phyloP scores from a whole-genome alignment of 1,139 yeast species.

The Kodamaea fungicola region DNA sequence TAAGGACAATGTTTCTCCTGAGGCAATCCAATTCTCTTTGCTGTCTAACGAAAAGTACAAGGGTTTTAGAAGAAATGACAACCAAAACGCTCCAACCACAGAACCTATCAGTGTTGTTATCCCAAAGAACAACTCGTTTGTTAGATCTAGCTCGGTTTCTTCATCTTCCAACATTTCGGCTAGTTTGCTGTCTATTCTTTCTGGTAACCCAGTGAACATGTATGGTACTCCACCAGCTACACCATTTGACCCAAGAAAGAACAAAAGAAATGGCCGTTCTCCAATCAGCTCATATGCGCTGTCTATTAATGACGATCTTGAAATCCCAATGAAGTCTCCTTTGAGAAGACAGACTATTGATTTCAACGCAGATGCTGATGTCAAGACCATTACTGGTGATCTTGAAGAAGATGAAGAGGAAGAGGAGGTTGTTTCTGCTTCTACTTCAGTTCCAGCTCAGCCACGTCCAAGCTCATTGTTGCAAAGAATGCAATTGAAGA shows the following conservation, averaged over 20 bases:
- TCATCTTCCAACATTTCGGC: constrained; percentile 13
- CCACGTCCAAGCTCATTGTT: constrained; percentile 7
- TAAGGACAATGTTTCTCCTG: not conserved
- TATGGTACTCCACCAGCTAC: constrained; percentile 12
- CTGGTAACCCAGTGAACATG: constrained; percentile 13
- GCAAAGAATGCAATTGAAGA: constrained; percentile 10
- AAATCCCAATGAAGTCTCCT: constrained; percentile 13
- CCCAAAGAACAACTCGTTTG: constrained; percentile 13
- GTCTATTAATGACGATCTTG: constrained; percentile 12
- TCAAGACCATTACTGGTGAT: constrained; percentile 3
- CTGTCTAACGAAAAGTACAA: constrained; percentile 36
- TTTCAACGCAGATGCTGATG: constrained; percentile 7
- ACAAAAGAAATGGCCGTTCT: constrained; percentile 13
- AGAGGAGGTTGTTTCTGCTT: constrained; percentile 4
- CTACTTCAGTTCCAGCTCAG: constrained; percentile 1
- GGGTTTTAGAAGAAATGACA: constrained; percentile 44
- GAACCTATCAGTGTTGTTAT: constrained; percentile 27
- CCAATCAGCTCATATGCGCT: constrained; percentile 11
- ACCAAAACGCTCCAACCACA: constrained; percentile 18
- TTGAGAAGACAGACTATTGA: constrained; percentile 10
- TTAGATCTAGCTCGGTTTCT: constrained; percentile 4
- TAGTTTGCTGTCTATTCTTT: constrained; percentile 12
- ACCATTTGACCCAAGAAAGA: constrained; percentile 22
- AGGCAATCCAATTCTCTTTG: constrained; percentile 16
- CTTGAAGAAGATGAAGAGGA: constrained; percentile 5